A percentile compares a stretch with the other conserved stretches of the same genome.
Conservation (phyloP, 2,329 filamentous ascomycete genomes). For the Colletotrichum trifolii region DNA sequence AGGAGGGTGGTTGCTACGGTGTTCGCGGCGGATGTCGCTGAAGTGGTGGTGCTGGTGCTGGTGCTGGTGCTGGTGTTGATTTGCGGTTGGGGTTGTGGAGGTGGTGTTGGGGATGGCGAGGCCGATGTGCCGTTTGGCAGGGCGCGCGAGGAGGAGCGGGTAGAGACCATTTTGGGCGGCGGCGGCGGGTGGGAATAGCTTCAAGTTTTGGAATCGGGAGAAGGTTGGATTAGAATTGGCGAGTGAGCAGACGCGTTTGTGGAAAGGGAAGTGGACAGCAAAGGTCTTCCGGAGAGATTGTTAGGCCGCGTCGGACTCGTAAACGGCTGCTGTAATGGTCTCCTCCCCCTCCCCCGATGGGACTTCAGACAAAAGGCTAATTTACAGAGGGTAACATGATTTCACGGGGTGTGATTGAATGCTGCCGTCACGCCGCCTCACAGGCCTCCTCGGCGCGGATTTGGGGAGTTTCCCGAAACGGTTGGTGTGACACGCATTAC, state of each 20-base stretch:
- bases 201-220: background rate
- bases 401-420: too few species aligned
- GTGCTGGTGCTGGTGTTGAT: slow-evolving; percentile 5
- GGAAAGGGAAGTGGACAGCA: too few species aligned
- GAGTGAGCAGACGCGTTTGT: background rate
- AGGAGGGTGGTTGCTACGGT: too few species aligned
- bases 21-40: slow-evolving; percentile 31
- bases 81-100: slow-evolving; percentile 35
- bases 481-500: background rate
- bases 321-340: too few species aligned
- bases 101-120: slow-evolving; percentile 38
- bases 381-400: too few species aligned
- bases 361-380: too few species aligned
- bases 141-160: slow-evolving; percentile 49
- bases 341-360: too few species aligned
- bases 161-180: slow-evolving; percentile 49
- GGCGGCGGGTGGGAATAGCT: background rate
- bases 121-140: slow-evolving; percentile 26
- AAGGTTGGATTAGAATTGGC: background rate
- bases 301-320: too few species aligned
- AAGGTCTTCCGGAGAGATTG: too few species aligned
- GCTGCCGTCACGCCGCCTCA: too few species aligned
- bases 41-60: background rate
- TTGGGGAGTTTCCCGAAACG: slow-evolving; percentile 17
- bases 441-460: slow-evolving; percentile 1